phyloP scores from a whole-genome alignment of 371 early-diverging fungal species.

The Mucor velutinosus region DNA sequence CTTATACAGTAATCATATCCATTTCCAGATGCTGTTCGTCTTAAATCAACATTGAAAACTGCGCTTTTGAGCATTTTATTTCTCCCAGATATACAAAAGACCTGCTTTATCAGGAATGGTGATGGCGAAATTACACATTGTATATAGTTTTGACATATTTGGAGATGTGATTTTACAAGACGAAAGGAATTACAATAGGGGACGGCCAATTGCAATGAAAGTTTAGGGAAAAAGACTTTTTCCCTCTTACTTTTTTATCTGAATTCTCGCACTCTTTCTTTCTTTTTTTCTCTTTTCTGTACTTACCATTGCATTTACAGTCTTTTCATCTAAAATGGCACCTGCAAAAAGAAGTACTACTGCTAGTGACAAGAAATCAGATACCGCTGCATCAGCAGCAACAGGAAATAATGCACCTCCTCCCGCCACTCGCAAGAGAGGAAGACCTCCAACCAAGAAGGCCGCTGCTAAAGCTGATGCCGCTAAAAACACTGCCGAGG shows the following conservation, averaged over 20 bases:
- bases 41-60: too few relatives aligned
- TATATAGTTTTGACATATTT: neutral
- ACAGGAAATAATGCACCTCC: neutral
- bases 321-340: neutral
- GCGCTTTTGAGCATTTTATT: too few relatives aligned
- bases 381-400: neutral
- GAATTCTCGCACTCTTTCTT: neutral
- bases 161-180: neutral
- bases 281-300: neutral
- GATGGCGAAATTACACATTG: neutral
- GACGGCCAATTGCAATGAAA: neutral
- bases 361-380: neutral
- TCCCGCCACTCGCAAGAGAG: neutral
- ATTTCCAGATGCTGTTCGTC: too few relatives aligned
- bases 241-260: neutral
- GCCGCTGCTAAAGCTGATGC: neutral
- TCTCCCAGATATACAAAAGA: too few relatives aligned
- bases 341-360: neutral
- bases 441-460: neutral
- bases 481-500: neutral
- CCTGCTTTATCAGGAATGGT: neutral
- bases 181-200: neutral
- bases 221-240: neutral
- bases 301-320: neutral
- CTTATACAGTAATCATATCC: neutral